Conservation (phyloP, 73 alveolate genomes). For the Effrenium voratum region DNA sequence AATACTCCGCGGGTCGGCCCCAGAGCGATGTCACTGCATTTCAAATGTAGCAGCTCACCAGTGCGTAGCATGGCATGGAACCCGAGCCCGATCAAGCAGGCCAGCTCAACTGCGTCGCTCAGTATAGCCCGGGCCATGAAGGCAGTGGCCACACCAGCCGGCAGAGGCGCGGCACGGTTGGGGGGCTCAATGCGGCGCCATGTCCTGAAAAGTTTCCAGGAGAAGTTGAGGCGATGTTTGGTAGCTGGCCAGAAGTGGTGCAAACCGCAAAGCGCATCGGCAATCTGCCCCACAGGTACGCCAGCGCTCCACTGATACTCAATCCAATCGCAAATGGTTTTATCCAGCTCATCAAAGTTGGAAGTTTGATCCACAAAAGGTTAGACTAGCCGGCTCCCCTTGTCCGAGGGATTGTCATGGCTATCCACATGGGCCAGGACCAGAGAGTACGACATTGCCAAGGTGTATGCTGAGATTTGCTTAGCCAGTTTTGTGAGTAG, state of each 20-base stretch:
- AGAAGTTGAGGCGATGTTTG: too few species aligned
- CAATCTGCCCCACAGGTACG: neutral
- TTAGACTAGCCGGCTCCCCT: neutral
- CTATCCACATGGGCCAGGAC: neutral
- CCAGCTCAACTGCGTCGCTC: neutral
- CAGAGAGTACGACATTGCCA: neutral
- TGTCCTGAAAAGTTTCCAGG: neutral
- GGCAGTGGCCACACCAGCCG: neutral
- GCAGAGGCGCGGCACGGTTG: neutral
- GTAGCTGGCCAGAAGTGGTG: conserved; percentile 28
- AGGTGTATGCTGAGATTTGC: neutral
- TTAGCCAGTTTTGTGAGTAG: neutral
- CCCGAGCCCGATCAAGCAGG: neutral
- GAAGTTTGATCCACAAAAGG: neutral
- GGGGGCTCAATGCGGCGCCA: neutral
- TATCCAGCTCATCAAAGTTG: neutral
- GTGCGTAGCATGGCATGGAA: neutral
- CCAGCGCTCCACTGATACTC: conserved; percentile 4
- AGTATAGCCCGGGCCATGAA: neutral
- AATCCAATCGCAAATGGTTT: neutral
- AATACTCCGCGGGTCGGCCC: neutral
- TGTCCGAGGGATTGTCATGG: conserved; percentile 3
- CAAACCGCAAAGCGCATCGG: neutral
- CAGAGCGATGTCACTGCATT: neutral
- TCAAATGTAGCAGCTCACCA: neutral